These are phyloP conservation scores for Immersiella caudata DNA, from an alignment of 495 filamentous ascomycete genomes.

Conservation along the genomic window DNA sequence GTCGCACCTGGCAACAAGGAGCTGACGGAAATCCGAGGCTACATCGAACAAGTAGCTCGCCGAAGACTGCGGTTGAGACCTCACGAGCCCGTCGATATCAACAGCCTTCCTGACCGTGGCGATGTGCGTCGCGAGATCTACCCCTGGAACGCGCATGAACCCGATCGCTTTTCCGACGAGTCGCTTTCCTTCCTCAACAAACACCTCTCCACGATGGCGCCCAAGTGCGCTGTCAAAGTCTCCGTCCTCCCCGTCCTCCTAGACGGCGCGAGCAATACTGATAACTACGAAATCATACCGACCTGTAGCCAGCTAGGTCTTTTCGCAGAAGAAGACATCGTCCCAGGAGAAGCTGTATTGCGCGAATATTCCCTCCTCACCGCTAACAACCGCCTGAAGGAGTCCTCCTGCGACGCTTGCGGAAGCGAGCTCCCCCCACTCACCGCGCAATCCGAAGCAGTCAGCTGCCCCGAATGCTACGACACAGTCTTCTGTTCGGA, in stretches of 20 bases:
- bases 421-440: conserved; percentile 72
- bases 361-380: conserved; percentile 79
- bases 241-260: conserved; percentile 71
- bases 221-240: conserved; percentile 70
- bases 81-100: conserved; percentile 49
- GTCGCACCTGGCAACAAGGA: conserved; percentile 49
- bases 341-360: conserved; percentile 74
- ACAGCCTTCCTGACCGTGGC: conserved; percentile 70
- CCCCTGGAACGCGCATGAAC: conserved; percentile 90
- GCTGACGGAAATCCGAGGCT: conserved; percentile 48
- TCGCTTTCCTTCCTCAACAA: conserved; percentile 69
- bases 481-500: conserved; percentile 86
- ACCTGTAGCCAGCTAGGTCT: conserved; percentile 78
- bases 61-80: conserved; percentile 45
- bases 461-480: conserved; percentile 73
- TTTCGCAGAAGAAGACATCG: conserved; percentile 82
- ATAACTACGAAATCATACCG: conserved; percentile 50
- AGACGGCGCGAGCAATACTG: conserved; percentile 45
- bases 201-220: conserved; percentile 64
- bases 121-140: conserved; percentile 85
- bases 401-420: conserved; percentile 83
- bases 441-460: conserved; percentile 45
- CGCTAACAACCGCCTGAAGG: conserved; percentile 78
- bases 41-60: conserved; percentile 52
- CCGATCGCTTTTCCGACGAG: conserved; percentile 73